A percentile compares a stretch with the other conserved stretches of the same genome.
Conservation (phyloP, 2,329 filamentous ascomycete species). For the Ilyonectria robusta region DNA sequence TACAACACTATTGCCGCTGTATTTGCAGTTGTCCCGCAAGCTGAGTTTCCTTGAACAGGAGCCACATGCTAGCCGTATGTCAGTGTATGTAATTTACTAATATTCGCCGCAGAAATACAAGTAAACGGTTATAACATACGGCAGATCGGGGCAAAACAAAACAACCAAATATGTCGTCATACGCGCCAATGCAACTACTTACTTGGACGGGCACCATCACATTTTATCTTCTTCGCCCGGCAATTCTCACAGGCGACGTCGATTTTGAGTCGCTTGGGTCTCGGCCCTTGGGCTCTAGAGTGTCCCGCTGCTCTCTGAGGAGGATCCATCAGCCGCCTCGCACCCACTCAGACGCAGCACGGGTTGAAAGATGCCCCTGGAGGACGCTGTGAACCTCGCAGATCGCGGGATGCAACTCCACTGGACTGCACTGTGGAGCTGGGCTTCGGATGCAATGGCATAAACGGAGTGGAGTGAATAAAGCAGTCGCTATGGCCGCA, state of each 20-base stretch:
- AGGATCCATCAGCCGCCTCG: conserved; percentile 31
- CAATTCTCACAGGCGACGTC: conserved; percentile 60
- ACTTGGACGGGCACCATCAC: conserved; percentile 58
- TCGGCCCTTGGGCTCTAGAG: conserved; percentile 25
- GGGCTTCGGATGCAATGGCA: neutral
- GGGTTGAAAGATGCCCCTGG: neutral
- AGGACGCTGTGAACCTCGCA: neutral
- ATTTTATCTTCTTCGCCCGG: conserved; percentile 58
- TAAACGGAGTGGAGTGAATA: neutral
- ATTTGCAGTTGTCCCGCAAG: conserved; percentile 48
- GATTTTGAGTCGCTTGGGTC: conserved; percentile 59
- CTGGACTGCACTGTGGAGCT: neutral
- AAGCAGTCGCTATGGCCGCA: neutral
- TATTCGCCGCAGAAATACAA: neutral
- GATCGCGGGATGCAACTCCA: neutral
- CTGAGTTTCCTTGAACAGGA: conserved; percentile 50
- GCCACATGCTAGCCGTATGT: conserved; percentile 47
- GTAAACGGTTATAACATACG: neutral
- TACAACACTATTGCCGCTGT: conserved; percentile 34
- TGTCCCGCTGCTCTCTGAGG: conserved; percentile 17
- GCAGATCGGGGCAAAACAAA: neutral
- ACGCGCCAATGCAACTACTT: conserved; percentile 16
- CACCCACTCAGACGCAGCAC: neutral
- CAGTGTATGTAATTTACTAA: neutral
- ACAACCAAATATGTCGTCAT: neutral